Conservation (phyloP, 2,329 filamentous ascomycete genomes). For the Fusarium piperis region DNA sequence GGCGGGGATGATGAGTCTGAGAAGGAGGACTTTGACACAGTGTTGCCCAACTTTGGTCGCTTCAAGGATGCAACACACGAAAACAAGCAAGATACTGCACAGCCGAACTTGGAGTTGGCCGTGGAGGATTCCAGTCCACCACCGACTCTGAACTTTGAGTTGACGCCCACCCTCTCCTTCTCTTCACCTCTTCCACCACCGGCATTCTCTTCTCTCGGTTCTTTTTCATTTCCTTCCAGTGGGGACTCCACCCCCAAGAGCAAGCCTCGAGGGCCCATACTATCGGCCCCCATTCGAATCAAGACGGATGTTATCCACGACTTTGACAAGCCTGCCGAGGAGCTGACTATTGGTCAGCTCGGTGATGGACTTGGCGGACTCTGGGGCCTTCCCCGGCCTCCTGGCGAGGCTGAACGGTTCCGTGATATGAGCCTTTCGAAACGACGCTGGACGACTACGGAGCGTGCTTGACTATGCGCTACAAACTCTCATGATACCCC, state of each 20-base stretch:
- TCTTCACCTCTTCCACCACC: constrained; percentile 36
- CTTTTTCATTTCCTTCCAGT: constrained; percentile 33
- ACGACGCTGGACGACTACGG: constrained; percentile 66
- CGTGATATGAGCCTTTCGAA: constrained; percentile 60
- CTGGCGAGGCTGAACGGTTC: constrained; percentile 56
- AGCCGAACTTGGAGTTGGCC: not conserved
- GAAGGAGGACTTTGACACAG: constrained; percentile 58
- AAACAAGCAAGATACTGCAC: constrained; percentile 15
- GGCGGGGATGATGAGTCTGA: constrained; percentile 56
- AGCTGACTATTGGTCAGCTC: constrained; percentile 47
- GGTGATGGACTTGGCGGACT: constrained; percentile 54
- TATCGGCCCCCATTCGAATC: constrained; percentile 51
- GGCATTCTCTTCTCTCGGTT: constrained; percentile 27
- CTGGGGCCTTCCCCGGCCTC: constrained; percentile 56
- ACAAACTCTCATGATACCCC: constrained; percentile 5
- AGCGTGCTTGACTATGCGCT: constrained; percentile 46
- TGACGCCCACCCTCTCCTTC: constrained; percentile 29
- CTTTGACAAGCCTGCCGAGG: constrained; percentile 45
- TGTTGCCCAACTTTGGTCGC: constrained; percentile 62
- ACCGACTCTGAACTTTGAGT: constrained; percentile 23
- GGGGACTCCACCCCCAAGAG: constrained; percentile 30
- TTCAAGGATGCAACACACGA: constrained; percentile 37
- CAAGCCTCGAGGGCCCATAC: constrained; percentile 40
- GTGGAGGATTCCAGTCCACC: constrained; percentile 20
- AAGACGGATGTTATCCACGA: constrained; percentile 43